These are phyloP conservation scores for Colletotrichum australisinense DNA, from an alignment of 2,329 filamentous ascomycete genomes.

Conservation along the genomic window DNA sequence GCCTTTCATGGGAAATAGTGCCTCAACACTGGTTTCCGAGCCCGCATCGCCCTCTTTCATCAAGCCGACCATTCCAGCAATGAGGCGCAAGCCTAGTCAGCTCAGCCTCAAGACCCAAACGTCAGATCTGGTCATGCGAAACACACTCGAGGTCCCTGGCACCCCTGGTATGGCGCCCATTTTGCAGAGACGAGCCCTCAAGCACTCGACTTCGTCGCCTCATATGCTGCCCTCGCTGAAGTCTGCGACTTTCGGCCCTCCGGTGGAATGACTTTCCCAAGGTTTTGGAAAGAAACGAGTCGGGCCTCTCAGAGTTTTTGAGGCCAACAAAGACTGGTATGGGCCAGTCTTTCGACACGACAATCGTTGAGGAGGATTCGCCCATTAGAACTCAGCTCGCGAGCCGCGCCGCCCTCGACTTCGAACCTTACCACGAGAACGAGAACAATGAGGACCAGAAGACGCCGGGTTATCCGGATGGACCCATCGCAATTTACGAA, in stretches of 20 bases:
- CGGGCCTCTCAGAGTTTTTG: constrained; percentile 68
- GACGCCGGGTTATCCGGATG: constrained; percentile 84
- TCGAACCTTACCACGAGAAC: constrained; percentile 73
- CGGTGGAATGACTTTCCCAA: constrained; percentile 73
- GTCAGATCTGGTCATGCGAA: constrained; percentile 62
- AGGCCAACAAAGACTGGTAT: constrained; percentile 61
- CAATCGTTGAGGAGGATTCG: constrained; percentile 66
- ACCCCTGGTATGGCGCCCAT: constrained; percentile 69
- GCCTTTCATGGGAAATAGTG: constrained; percentile 60
- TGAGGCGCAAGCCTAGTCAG: constrained; percentile 81
- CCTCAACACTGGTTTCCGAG: constrained; percentile 65
- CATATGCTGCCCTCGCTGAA: constrained; percentile 72
- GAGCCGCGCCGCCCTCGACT: constrained; percentile 67
- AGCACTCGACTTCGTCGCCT: constrained; percentile 76
- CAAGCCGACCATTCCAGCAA: constrained; percentile 78
- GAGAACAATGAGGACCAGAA: constrained; percentile 83
- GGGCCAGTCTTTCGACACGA: constrained; percentile 50
- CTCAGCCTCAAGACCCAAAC: constrained; percentile 81
- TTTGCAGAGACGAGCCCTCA: constrained; percentile 70
- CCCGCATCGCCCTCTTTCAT: constrained; percentile 83
- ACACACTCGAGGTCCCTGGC: constrained; percentile 64
- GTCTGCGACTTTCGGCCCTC: constrained; percentile 69
- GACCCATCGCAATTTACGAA: constrained; percentile 84
- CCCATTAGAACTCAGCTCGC: constrained; percentile 72
- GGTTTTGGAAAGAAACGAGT: constrained; percentile 69